Evolutionary conservation across 2,329 filamentous ascomycete species (phyloP).

Genomic region (Corynespora cassiicola): DNA sequence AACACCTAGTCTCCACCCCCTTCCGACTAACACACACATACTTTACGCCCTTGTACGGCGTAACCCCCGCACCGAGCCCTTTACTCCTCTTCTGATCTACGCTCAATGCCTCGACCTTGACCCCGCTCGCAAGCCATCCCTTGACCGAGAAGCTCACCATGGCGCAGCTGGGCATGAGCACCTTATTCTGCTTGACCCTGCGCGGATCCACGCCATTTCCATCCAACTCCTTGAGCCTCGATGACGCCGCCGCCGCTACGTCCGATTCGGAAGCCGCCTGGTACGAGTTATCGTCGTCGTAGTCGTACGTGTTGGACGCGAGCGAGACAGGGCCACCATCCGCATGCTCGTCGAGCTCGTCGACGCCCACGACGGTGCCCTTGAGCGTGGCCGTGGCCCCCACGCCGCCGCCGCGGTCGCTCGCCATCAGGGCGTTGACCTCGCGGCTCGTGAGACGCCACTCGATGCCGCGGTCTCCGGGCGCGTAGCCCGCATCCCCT

Average conservation of each 20-base stretch:
- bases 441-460: conserved; percentile 86
- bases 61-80: conserved; percentile 84
- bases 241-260: neutral
- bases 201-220: conserved; percentile 54
- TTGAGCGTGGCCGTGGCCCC: conserved; percentile 75
- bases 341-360: conserved; percentile 54
- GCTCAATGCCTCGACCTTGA: conserved; percentile 67
- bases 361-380: conserved; percentile 76
- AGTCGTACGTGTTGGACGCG: conserved; percentile 33
- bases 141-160: conserved; percentile 61
- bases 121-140: conserved; percentile 69
- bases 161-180: conserved; percentile 57
- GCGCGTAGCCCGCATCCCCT: conserved; percentile 83
- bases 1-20: conserved; percentile 56
- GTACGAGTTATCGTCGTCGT: conserved; percentile 38
- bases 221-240: too few species aligned
- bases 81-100: conserved; percentile 78
- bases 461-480: conserved; percentile 74
- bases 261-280: conserved; percentile 21
- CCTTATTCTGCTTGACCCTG: conserved; percentile 63
- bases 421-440: conserved; percentile 56
- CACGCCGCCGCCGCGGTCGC: conserved; percentile 55
- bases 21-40: conserved; percentile 78
- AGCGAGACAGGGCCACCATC: conserved; percentile 38
- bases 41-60: conserved; percentile 98